Conservation (phyloP, 768 basidiomycete genomes). For the Boletus edulis region DNA sequence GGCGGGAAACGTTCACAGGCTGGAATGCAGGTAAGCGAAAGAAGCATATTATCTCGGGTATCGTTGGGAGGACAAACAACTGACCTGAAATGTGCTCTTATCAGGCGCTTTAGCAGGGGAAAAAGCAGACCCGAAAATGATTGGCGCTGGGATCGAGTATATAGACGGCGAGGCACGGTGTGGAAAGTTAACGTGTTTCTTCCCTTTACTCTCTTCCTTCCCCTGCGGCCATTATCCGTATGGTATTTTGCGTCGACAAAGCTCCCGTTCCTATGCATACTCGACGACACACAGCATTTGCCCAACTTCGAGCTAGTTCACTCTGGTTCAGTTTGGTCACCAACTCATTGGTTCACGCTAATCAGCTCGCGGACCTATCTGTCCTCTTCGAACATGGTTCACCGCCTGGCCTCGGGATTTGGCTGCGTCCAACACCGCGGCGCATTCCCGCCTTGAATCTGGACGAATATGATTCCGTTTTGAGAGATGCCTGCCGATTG, state of each 20-base stretch:
- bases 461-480: neutral
- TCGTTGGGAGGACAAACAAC: neutral
- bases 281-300: neutral
- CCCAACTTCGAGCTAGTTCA: neutral
- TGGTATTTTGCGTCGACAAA: neutral
- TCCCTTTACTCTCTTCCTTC: neutral
- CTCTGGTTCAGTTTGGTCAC: neutral
- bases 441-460: neutral
- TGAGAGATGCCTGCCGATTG: neutral
- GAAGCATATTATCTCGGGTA: neutral
- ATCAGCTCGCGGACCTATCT: neutral
- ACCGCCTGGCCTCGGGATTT: too few relatives aligned
- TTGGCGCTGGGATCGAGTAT: neutral
- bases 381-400: neutral
- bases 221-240: neutral
- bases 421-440: neutral
- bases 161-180: neutral
- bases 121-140: neutral
- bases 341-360: neutral
- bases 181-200: neutral
- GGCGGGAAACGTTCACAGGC: neutral
- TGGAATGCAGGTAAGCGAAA: constrained; percentile 6
- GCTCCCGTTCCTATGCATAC: too few relatives aligned
- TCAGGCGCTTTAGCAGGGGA: neutral
- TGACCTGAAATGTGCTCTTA: neutral